Base-by-base conservation (phyloP, 441 rosid species). In the Viola pubescens region DNA sequence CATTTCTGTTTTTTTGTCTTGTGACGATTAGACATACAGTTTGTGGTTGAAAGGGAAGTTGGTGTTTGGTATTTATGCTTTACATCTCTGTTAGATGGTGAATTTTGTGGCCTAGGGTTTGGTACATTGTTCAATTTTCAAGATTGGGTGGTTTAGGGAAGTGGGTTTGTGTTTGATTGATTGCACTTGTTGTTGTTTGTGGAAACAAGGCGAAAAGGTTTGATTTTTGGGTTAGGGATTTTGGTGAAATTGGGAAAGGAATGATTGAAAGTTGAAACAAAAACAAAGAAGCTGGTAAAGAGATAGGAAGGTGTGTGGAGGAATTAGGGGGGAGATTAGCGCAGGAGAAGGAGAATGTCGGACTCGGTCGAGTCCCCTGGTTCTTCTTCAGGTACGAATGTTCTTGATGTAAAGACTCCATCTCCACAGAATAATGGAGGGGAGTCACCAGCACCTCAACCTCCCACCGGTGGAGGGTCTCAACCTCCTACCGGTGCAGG, bases 281-380 rank as follows among this genome's bases (percentile, higher is more conserved):
- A 6, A 9, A 6, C 46, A 43, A 43, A 1, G 46, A 6, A 6
- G 10, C 10, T 43, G 46, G 46, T 6, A 9, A 46, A 46, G 49
- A 46, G n/a, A 6, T 8, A 6, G n/a, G 4, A 46, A 46, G 6
- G 49, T 4, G 9, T 8, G 9, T 12, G n/a, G n/a, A 9, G 11
- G n/a, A 12, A 8, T 46, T 46, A 26, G 34, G 34, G 34, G 34
- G 34, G 34, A 16, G 34, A 26, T 26, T 26, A 26, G 34, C 2
- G 3, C 34, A 26, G 34, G 34, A 26, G 34, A 26, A 26, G 34
- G 34, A 26, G 9, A 60, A 80, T 82, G 86, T 67, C 69, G 58
- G 47, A 44, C 63, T 76, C 75, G 75, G 70, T 73, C 49, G 64
- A 38, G 10, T 53, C 77, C 66, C 73, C 85, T 73, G 70, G 75